Percentiles rank a stretch among this genome's conserved stretches.
phyloP scores from a whole-genome alignment of 1,284 basidiomycete species.

The Gymnopus androsaceus region DNA sequence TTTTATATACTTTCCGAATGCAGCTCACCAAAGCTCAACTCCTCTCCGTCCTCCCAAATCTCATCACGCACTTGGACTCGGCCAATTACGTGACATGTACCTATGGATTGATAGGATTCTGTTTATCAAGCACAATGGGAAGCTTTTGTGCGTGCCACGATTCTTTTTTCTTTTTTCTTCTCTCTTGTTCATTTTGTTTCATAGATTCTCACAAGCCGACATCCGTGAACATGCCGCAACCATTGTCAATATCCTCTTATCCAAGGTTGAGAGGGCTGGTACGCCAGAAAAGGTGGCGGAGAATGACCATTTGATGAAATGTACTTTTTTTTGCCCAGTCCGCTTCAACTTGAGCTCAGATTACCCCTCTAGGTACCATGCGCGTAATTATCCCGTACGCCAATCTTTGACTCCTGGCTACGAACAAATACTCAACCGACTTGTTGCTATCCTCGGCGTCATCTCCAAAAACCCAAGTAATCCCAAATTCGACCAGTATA shows the following conservation, averaged over 20 bases:
- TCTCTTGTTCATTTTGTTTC: too few species aligned
- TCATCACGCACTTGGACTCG: conserved; percentile 82
- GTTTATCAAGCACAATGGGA: conserved; percentile 79
- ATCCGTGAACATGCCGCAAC: conserved; percentile 80
- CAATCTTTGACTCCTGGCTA: conserved; percentile 74
- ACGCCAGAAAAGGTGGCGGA: conserved; percentile 95
- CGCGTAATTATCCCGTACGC: conserved; percentile 86
- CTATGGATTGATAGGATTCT: conserved; percentile 87
- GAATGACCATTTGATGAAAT: conserved; percentile 98
- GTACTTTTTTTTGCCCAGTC: too few species aligned
- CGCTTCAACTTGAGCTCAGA: background rate
- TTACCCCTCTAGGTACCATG: conserved; percentile 75
- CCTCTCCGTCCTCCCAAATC: conserved; percentile 84
- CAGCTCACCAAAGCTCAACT: conserved; percentile 95
- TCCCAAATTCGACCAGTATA: conserved; percentile 96
- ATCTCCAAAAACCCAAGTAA: conserved; percentile 97
- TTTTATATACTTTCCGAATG: conserved; percentile 92
- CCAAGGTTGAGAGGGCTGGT: conserved; percentile 79
- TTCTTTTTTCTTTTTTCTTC: background rate
- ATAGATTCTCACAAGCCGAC: conserved; percentile 84
- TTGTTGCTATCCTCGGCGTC: conserved; percentile 82
- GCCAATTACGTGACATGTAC: conserved; percentile 86
- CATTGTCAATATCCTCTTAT: conserved; percentile 78
- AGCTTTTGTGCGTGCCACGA: conserved; percentile 64
- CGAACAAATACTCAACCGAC: conserved; percentile 68